phyloP scores from a whole-genome alignment of 208 protist species.

The Pavlovales sp. region DNA sequence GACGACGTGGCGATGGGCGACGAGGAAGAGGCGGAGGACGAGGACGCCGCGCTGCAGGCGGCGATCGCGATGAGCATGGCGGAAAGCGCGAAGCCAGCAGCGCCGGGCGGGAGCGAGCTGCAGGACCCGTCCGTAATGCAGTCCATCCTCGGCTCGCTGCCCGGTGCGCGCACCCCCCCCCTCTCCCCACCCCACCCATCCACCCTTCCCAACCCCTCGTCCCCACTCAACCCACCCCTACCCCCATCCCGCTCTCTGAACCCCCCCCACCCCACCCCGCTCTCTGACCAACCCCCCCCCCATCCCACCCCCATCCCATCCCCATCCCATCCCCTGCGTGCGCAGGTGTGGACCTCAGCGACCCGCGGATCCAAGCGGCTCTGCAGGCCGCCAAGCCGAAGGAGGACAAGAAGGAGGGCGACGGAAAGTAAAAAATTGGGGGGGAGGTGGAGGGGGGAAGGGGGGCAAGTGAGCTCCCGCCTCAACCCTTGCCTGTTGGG shows the following conservation, averaged over 20 bases:
- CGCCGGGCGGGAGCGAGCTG: background rate
- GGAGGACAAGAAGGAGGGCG: background rate
- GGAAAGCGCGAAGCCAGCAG: too few species aligned
- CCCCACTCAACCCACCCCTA: too few species aligned
- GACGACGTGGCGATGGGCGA: background rate
- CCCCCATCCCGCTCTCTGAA: too few species aligned
- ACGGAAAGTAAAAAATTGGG: background rate
- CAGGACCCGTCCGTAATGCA: slow-evolving; percentile 20
- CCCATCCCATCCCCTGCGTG: background rate
- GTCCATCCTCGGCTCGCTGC: slow-evolving; percentile 23
- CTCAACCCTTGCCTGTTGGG: too few species aligned
- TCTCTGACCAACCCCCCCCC: too few species aligned
- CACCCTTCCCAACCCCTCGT: too few species aligned
- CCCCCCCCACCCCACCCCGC: too few species aligned
- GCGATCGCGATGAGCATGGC: slow-evolving; percentile 24
- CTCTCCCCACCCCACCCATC: too few species aligned
- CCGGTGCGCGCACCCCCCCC: background rate
- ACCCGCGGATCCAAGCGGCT: slow-evolving; percentile 32
- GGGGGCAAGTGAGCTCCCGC: too few species aligned
- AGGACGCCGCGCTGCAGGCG: slow-evolving; percentile 18
- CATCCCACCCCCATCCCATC: background rate
- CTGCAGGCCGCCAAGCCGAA: background rate
- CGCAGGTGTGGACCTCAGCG: slow-evolving; percentile 22
- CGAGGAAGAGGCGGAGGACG: background rate
- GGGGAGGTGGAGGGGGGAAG: too few species aligned